These are phyloP conservation scores for Thelephora ganbajun DNA, from an alignment of 768 basidiomycete species.

Conservation along the genomic window DNA sequence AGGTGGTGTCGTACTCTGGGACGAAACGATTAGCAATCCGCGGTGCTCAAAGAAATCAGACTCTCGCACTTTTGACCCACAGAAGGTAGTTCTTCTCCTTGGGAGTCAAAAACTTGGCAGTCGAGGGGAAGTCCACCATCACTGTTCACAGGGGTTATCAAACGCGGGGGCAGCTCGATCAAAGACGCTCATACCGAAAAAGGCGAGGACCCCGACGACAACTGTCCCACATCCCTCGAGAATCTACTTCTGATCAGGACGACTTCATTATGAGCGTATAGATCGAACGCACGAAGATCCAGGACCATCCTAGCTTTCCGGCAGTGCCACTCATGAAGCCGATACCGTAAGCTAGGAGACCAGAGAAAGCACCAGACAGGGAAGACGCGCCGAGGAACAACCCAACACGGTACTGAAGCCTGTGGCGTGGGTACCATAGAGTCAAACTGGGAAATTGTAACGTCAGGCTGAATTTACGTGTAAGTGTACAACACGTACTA, in stretches of 20 bases:
- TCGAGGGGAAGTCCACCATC: constrained; percentile 46
- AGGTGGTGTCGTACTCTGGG: constrained; percentile 42
- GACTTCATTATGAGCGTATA: not conserved
- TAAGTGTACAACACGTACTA: constrained; percentile 27
- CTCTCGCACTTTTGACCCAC: constrained; percentile 39
- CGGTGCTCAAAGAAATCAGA: not conserved
- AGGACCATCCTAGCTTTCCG: constrained; percentile 19
- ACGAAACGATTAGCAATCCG: not conserved
- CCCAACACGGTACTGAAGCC: constrained; percentile 15
- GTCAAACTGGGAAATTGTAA: constrained; percentile 9
- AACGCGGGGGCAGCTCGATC: not conserved
- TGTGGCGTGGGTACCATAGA: constrained; percentile 17
- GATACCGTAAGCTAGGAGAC: constrained; percentile 21
- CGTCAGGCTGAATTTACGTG: not conserved
- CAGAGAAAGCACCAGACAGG: constrained; percentile 16
- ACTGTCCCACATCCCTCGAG: constrained; percentile 54
- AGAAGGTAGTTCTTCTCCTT: constrained; percentile 44
- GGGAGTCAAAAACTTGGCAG: constrained; percentile 45
- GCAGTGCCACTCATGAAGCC: constrained; percentile 20
- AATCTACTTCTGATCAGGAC: constrained; percentile 23
- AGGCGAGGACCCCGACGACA: constrained; percentile 35
- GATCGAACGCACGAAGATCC: constrained; percentile 17
- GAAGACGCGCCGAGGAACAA: constrained; percentile 16
- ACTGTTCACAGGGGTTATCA: constrained; percentile 19
- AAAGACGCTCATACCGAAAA: constrained; percentile 24